Conservation (phyloP, 169 alveolate genomes). For the Plasmodium inui region DNA sequence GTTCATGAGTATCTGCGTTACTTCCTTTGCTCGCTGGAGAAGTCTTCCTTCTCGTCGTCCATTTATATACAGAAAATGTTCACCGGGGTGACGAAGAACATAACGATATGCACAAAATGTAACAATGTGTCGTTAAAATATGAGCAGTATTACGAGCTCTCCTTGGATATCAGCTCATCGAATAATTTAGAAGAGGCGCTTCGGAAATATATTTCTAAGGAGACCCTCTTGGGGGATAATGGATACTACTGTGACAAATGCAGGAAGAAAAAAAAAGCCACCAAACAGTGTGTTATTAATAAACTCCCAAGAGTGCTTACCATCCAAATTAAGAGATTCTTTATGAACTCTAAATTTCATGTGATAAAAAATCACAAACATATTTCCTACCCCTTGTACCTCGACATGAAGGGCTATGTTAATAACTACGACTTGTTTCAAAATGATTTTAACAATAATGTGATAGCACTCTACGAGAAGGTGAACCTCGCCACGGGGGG, state of each 20-base stretch:
- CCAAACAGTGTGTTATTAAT: constrained; percentile 80
- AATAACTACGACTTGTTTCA: constrained; percentile 53
- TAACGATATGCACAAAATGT: constrained; percentile 75
- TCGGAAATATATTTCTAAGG: constrained; percentile 67
- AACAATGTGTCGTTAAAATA: constrained; percentile 80
- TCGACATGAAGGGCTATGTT: constrained; percentile 60
- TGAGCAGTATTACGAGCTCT: constrained; percentile 82
- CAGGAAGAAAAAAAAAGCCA: constrained; percentile 78
- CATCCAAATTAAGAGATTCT: constrained; percentile 80
- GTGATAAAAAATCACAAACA: constrained; percentile 51
- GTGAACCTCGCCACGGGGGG: not conserved
- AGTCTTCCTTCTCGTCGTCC: constrained; percentile 73
- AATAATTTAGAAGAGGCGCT: constrained; percentile 78
- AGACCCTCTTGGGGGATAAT: constrained; percentile 77
- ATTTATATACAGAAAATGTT: constrained; percentile 64
- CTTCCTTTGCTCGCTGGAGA: constrained; percentile 79
- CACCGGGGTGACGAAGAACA: constrained; percentile 48
- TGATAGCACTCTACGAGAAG: constrained; percentile 56
- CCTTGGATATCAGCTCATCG: constrained; percentile 79
- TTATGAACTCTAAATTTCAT: constrained; percentile 49
- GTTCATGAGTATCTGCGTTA: constrained; percentile 81
- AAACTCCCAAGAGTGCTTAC: constrained; percentile 80
- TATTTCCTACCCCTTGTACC: constrained; percentile 49
- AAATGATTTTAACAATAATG: constrained; percentile 48
- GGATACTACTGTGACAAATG: constrained; percentile 82